A percentile compares a stretch with the other conserved stretches of the same genome.
These are phyloP conservation scores for Sechiopsis laciniata DNA, from an alignment of 306 rosid species.

Conservation along the genomic window DNA sequence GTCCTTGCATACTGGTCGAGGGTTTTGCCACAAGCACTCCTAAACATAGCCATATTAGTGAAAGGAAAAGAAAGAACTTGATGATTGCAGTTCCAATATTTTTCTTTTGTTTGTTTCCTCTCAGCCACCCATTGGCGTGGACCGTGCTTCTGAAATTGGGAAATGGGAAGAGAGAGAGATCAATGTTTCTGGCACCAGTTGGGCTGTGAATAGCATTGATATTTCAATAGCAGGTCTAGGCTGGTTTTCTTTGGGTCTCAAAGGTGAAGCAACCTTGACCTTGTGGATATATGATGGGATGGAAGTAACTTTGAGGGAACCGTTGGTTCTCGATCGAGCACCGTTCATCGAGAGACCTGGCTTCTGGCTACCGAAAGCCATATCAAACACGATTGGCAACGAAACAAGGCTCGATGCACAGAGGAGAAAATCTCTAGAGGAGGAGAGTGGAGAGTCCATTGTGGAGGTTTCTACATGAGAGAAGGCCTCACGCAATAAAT, in stretches of 20 bases:
- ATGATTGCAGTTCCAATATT: background rate
- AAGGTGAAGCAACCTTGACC: conserved; percentile 76
- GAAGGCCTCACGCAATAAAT: background rate
- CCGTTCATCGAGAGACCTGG: conserved; percentile 65
- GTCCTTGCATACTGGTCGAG: background rate
- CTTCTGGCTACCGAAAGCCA: conserved; percentile 76
- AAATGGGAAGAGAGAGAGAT: conserved; percentile 63
- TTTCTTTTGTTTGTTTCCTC: conserved; percentile 8
- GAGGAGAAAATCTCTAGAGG: conserved; percentile 47
- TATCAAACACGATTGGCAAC: conserved; percentile 60
- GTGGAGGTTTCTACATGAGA: background rate
- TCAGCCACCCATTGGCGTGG: conserved; percentile 69
- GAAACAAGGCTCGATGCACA: conserved; percentile 60
- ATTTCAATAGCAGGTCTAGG: conserved; percentile 73
- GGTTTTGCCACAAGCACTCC: background rate
- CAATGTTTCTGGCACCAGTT: conserved; percentile 65
- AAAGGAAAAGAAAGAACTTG: background rate
- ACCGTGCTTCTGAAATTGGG: conserved; percentile 56
- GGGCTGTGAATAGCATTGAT: conserved; percentile 77
- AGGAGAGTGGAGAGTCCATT: conserved; percentile 11
- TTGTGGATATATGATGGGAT: conserved; percentile 67
- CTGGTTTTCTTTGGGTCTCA: conserved; percentile 73
- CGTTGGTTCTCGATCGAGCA: conserved; percentile 86
- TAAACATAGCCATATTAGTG: background rate
- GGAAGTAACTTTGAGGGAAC: conserved; percentile 70